Conservation (phyloP, 148 eudicot genomes). For the Polygonum aviculare region DNA sequence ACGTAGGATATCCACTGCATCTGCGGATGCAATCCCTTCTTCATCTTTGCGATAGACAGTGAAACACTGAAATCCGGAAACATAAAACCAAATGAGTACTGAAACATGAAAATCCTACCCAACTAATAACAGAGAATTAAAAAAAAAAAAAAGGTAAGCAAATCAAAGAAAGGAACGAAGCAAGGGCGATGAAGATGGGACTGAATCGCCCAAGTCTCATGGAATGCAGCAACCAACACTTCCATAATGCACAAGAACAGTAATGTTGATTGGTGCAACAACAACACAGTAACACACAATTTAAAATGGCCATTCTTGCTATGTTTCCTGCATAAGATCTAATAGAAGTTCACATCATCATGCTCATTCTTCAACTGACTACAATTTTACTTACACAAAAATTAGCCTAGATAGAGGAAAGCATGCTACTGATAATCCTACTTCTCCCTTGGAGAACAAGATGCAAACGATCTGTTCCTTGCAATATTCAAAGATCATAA, state of each 20-base stretch:
- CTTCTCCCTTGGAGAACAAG: neutral
- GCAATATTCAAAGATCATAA: neutral
- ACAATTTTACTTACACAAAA: no score
- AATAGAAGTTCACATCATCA: neutral
- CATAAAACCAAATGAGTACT: neutral
- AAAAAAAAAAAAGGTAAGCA: neutral
- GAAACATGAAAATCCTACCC: neutral
- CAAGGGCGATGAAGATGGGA: neutral
- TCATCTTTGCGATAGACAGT: conserved; percentile 24
- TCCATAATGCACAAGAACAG: neutral
- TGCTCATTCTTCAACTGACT: neutral
- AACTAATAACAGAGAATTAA: no score
- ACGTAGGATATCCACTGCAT: conserved; percentile 71
- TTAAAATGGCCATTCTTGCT: neutral
- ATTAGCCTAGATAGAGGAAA: neutral
- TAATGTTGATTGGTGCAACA: neutral
- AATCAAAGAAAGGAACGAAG: neutral
- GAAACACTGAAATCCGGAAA: neutral
- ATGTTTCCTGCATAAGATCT: neutral
- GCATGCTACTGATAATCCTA: neutral
- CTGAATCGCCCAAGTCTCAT: neutral
- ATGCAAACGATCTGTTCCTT: neutral
- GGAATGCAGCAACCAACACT: neutral
- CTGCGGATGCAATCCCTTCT: conserved; percentile 73
- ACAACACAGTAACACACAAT: neutral